Evolutionary conservation across 352 stramenopile genomes (phyloP).

Genomic region (Phytophthora meadii): DNA sequence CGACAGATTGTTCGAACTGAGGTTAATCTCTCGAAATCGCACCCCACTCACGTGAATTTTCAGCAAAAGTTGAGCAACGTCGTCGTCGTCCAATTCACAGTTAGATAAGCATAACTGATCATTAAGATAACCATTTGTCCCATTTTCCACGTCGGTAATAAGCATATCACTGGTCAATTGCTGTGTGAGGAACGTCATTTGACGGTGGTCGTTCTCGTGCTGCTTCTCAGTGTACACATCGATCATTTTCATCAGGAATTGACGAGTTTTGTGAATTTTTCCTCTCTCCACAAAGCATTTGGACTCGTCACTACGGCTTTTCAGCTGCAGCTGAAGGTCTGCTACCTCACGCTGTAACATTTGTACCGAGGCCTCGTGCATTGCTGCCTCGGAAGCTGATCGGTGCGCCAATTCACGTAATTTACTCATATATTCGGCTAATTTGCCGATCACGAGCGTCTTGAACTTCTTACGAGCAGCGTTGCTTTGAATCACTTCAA

Average conservation of each 20-base stretch:
- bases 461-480: slow-evolving; percentile 54
- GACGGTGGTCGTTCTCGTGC: slow-evolving; percentile 28
- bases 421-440: slow-evolving; percentile 54
- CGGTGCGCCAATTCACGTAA: slow-evolving; percentile 49
- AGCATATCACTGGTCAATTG: slow-evolving; percentile 48
- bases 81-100: slow-evolving; percentile 45
- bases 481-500: slow-evolving; percentile 60
- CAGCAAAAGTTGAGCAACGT: slow-evolving; percentile 47
- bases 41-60: slow-evolving; percentile 49
- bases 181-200: slow-evolving; percentile 63
- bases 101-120: slow-evolving; percentile 33
- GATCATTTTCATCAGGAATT: slow-evolving; percentile 55
- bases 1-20: slow-evolving; percentile 48
- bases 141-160: slow-evolving; percentile 24
- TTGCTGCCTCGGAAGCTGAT: slow-evolving; percentile 40
- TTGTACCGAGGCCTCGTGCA: slow-evolving; percentile 41
- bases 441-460: slow-evolving; percentile 48
- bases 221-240: slow-evolving; percentile 46
- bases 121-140: background rate
- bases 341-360: slow-evolving; percentile 48
- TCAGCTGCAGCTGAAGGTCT: slow-evolving; percentile 40
- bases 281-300: background rate
- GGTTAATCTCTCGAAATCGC: slow-evolving; percentile 40
- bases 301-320: slow-evolving; percentile 7
- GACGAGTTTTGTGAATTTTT: slow-evolving; percentile 15